phyloP scores from a whole-genome alignment of 176 grass and related monocot genomes.

The Bonia amplexicaulis region DNA sequence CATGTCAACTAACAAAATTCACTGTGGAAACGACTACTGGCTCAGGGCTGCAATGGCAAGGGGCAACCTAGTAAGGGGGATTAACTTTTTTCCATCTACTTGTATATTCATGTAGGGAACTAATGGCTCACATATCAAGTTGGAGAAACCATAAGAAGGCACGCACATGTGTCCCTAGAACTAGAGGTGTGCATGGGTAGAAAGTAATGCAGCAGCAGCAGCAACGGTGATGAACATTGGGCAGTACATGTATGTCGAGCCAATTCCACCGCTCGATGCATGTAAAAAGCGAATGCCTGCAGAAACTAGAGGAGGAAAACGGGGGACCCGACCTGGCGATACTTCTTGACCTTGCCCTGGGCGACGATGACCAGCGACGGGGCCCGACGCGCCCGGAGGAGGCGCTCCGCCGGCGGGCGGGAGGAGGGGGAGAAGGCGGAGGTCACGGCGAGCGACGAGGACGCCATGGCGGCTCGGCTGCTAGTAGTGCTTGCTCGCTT shows the following conservation, averaged over 20 bases:
- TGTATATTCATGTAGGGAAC: not conserved
- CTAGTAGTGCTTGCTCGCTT: not conserved
- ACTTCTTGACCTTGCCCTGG: constrained; percentile 72
- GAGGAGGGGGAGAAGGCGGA: constrained; percentile 8
- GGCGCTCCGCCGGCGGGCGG: not conserved
- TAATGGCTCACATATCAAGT: not conserved
- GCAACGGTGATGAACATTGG: too few relatives aligned
- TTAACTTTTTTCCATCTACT: not conserved
- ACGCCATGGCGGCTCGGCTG: constrained; percentile 6
- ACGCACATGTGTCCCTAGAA: too few relatives aligned
- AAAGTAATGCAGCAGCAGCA: too few relatives aligned
- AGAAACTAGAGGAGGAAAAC: not conserved
- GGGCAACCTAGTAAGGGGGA: not conserved
- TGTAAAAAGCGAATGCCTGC: not conserved
- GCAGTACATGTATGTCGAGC: too few relatives aligned
- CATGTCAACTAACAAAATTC: not conserved
- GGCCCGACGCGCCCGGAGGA: not conserved
- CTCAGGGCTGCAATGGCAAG: not conserved
- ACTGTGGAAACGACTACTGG: not conserved
- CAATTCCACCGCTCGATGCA: not conserved
- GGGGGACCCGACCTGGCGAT: constrained; percentile 40
- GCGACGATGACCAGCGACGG: constrained; percentile 44
- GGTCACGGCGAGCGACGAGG: constrained; percentile 35
- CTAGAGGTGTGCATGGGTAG: too few relatives aligned
- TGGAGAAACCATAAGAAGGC: too few relatives aligned